These are phyloP conservation scores for Candida sanyaensis DNA, from an alignment of 1,139 yeast genomes.

Conservation along the genomic window DNA sequence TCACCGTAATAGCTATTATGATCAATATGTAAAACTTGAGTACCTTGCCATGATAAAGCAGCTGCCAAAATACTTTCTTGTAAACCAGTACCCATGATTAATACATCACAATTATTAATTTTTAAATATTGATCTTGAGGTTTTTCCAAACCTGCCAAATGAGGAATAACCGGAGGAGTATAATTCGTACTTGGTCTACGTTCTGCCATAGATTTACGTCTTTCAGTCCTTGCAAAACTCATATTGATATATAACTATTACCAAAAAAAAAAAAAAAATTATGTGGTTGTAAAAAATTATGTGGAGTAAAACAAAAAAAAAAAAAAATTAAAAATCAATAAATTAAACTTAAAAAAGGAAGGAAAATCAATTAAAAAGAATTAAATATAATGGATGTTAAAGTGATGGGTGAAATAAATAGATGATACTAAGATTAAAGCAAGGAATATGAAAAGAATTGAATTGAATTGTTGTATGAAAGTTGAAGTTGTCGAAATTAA, in stretches of 20 bases:
- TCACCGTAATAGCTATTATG: constrained; percentile 86
- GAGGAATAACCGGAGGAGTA: constrained; percentile 68
- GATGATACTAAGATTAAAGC: no score
- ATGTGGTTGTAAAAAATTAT: no score
- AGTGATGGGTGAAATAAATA: no score
- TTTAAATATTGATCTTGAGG: constrained; percentile 51
- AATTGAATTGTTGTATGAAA: no score
- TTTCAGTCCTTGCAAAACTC: constrained; percentile 30
- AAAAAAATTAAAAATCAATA: no score
- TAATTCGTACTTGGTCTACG: constrained; percentile 61
- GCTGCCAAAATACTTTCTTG: constrained; percentile 90
- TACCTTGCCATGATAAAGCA: constrained; percentile 95
- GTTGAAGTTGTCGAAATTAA: no score
- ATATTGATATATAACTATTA: background rate
- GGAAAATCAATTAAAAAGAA: no score
- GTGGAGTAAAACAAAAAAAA: no score
- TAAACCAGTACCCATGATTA: constrained; percentile 90
- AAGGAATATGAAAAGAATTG: no score
- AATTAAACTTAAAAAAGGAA: no score
- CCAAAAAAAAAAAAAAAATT: background rate
- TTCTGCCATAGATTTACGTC: constrained; percentile 76
- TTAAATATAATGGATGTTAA: no score
- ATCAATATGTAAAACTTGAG: constrained; percentile 86
- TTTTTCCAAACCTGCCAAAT: constrained; percentile 72
- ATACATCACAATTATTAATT: constrained; percentile 78